Percentiles rank a stretch among this genome's conserved stretches.
phyloP scores from a whole-genome alignment of 768 basidiomycete genomes.

The Postia placenta region DNA sequence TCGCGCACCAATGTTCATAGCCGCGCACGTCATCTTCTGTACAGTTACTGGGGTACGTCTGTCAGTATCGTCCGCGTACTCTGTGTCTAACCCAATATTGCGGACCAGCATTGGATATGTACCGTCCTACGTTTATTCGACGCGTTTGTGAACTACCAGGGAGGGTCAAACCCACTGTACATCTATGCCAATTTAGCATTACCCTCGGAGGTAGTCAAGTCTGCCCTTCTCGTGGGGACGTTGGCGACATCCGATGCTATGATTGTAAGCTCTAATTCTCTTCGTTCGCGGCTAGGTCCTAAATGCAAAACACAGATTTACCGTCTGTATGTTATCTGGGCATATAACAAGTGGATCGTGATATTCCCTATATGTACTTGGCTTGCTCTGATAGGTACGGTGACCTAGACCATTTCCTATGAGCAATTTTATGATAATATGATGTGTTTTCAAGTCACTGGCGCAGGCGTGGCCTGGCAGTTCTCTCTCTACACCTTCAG shows the following conservation, averaged over 20 bases:
- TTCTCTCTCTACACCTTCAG: neutral
- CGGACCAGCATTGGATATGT: neutral
- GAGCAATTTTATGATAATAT: neutral
- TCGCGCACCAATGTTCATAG: constrained; percentile 2
- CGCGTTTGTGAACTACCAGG: constrained; percentile 1
- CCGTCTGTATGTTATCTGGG: constrained; percentile 3
- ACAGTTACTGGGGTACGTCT: constrained; percentile 2
- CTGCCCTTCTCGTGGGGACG: neutral
- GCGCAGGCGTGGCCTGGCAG: neutral
- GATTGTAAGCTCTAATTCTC: neutral
- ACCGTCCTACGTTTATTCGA: neutral
- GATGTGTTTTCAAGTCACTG: neutral
- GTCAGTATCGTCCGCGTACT: neutral
- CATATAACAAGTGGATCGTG: neutral
- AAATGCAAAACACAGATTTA: too few relatives aligned
- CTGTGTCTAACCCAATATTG: neutral
- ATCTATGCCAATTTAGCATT: constrained; percentile 1
- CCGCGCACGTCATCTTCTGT: neutral
- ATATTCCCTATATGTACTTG: neutral
- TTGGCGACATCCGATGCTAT: neutral
- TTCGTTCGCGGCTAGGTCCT: too few relatives aligned
- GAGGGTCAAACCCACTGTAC: neutral
- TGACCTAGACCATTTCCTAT: neutral
- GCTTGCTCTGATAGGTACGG: neutral
- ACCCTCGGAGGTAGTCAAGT: neutral